phyloP scores from a whole-genome alignment of 2,329 filamentous ascomycete genomes.

The Hypoxylon sp. region DNA sequence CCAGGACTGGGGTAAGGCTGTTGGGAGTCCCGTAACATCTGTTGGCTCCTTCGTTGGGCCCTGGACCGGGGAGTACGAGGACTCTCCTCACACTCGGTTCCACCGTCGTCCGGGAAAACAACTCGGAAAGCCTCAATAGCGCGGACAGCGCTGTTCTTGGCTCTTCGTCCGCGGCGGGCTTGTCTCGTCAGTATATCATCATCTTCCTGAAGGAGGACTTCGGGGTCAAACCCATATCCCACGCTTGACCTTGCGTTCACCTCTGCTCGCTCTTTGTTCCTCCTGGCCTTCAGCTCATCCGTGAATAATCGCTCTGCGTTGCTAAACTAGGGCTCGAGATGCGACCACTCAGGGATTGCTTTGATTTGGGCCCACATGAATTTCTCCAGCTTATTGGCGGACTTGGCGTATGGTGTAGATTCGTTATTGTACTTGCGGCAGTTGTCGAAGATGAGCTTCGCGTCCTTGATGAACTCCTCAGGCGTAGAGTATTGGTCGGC shows the following conservation, averaged over 20 bases:
- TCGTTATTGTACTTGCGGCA: slow-evolving; percentile 98
- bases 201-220: neutral
- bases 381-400: slow-evolving; percentile 91
- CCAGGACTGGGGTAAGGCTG: neutral
- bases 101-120: neutral
- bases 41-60: neutral
- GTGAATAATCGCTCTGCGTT: slow-evolving; percentile 7
- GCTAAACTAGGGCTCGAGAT: slow-evolving; percentile 64
- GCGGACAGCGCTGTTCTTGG: neutral
- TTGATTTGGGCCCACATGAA: slow-evolving; percentile 96
- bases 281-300: neutral
- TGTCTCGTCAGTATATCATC: neutral
- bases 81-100: neutral
- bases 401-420: slow-evolving; percentile 94
- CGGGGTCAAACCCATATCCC: neutral
- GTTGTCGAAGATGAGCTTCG: slow-evolving; percentile 91
- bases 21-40: neutral
- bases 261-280: neutral
- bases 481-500: slow-evolving; percentile 92
- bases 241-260: neutral
- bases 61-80: neutral
- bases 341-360: slow-evolving; percentile 92
- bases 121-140: neutral
- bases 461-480: slow-evolving; percentile 92
- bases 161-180: neutral